phyloP scores from a whole-genome alignment of 352 stramenopile genomes.

The Phytopythium kandeliae region DNA sequence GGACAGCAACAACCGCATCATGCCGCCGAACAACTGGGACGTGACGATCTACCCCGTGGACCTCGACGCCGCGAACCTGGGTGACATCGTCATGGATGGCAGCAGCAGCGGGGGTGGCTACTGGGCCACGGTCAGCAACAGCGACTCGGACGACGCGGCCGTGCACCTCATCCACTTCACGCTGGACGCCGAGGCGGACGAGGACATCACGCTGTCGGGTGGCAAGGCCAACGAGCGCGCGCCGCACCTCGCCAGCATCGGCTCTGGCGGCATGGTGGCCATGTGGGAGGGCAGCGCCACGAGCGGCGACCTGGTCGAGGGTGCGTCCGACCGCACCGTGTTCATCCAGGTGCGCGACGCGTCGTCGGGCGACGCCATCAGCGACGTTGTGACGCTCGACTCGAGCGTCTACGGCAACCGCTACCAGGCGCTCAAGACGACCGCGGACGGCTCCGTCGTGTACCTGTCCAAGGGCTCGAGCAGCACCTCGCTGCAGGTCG shows the following conservation, averaged over 20 bases:
- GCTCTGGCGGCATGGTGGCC: slow-evolving; percentile 30
- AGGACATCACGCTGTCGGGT: slow-evolving; percentile 52
- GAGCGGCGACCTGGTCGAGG: slow-evolving; percentile 25
- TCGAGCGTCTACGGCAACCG: slow-evolving; percentile 44
- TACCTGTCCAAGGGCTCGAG: slow-evolving; percentile 43
- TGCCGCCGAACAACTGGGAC: slow-evolving; percentile 41
- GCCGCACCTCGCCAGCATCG: slow-evolving; percentile 36
- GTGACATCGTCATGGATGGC: slow-evolving; percentile 38
- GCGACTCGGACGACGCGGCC: slow-evolving; percentile 35
- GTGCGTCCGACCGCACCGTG: slow-evolving; percentile 22
- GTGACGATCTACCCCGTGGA: slow-evolving; percentile 57
- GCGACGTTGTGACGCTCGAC: slow-evolving; percentile 36
- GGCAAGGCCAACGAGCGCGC: slow-evolving; percentile 43
- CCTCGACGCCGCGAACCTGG: slow-evolving; percentile 36
- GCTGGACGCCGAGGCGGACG: slow-evolving; percentile 29
- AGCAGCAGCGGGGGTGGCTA: slow-evolving; percentile 29
- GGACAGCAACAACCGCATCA: slow-evolving; percentile 70
- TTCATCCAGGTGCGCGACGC: slow-evolving; percentile 50
- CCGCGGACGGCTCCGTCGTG: slow-evolving; percentile 41
- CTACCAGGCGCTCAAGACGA: slow-evolving; percentile 54
- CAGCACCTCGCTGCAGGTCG: slow-evolving; percentile 34
- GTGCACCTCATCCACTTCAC: slow-evolving; percentile 57
- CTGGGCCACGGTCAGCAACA: slow-evolving; percentile 60
- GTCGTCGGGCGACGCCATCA: slow-evolving; percentile 31
- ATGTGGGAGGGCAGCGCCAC: slow-evolving; percentile 41